Evolutionary conservation across 169 alveolate species (phyloP).

Genomic region (Cardiosporidium cionae): DNA sequence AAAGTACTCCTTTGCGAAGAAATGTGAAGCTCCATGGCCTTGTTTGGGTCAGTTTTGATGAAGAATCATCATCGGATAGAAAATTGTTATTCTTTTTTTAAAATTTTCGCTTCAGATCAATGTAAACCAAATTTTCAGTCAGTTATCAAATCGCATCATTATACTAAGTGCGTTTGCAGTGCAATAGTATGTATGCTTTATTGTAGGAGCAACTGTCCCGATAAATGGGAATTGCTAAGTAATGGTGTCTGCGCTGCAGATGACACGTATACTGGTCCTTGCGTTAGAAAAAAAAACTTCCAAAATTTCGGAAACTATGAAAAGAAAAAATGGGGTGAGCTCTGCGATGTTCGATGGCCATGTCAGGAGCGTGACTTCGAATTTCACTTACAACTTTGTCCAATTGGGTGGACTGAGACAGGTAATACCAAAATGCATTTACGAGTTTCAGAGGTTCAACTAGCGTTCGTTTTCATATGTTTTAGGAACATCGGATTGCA

Average conservation of each 20-base stretch:
- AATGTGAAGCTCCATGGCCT: neutral
- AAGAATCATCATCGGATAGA: too few species aligned
- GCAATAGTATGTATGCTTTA: too few species aligned
- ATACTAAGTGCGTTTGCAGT: too few species aligned
- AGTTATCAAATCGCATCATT: too few species aligned
- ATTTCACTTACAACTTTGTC: neutral
- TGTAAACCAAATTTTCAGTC: too few species aligned
- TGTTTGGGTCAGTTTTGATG: neutral
- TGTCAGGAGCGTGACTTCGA: neutral
- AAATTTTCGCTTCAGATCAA: too few species aligned
- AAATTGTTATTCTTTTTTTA: too few species aligned
- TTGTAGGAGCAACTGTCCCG: too few species aligned
- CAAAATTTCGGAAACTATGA: neutral
- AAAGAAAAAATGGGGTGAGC: neutral
- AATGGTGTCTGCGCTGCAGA: neutral
- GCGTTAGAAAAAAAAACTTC: neutral
- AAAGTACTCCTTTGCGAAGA: neutral
- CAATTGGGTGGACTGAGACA: neutral
- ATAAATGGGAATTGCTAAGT: neutral
- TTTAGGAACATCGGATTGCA: neutral
- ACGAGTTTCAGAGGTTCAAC: neutral
- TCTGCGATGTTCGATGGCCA: neutral
- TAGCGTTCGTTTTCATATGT: neutral
- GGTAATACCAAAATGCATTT: neutral
- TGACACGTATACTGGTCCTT: neutral